Evolutionary conservation across 2,329 filamentous ascomycete genomes (phyloP), one percentile per base, ranked within the genome.

Genomic region (Fusarium tupiense): DNA sequence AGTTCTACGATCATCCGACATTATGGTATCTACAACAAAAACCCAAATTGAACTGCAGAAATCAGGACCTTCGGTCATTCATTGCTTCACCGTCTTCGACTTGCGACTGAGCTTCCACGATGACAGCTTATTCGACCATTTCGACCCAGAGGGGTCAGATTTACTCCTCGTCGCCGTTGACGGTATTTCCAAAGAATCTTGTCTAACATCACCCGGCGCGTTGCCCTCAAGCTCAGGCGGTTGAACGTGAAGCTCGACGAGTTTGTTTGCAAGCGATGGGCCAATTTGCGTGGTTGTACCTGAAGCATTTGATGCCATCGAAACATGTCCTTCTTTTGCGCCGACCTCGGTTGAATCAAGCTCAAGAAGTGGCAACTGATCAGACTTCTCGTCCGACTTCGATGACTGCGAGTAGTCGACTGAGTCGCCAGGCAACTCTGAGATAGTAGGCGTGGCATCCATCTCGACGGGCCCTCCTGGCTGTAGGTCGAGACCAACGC

Each of bases 101-200:
- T 71, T 78, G 2, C 72, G 52, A 20, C 65, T 58, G 9, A 78
- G n/a, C 38, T 77, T 78, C 75, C 69, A 78, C 9, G 73, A 70
- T 4, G 75, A 74, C 12, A 76, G 9, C n/a, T 68, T 78, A 12
- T 46, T 70, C 14, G 59, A 49, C 76, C 75, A 78, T 1, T 72
- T 71, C 13, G 70, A 71, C 5, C 33, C 29, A 19, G 65, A 61
- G 5, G 56, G 43, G 12, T 70, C 69, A 1, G 56, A 64, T 31
- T 76, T 77, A 9, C 47, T 67, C 20, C 61, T 69, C 4, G 47
- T 40, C 4, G 37, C 50, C 16, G 44, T 31, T 0, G 37, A 43
- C 0, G 72, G 64, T 8, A 41, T 61, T 20, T 78, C 74, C 20
- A 76, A 20, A 10, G 74, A 38, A 11, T 31, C 41, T 9, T 17